A percentile compares a stretch with the other conserved stretches of the same genome.
Evolutionary conservation across 257 asterid genomes (phyloP).

Genomic region (Penstemon newberryi): DNA sequence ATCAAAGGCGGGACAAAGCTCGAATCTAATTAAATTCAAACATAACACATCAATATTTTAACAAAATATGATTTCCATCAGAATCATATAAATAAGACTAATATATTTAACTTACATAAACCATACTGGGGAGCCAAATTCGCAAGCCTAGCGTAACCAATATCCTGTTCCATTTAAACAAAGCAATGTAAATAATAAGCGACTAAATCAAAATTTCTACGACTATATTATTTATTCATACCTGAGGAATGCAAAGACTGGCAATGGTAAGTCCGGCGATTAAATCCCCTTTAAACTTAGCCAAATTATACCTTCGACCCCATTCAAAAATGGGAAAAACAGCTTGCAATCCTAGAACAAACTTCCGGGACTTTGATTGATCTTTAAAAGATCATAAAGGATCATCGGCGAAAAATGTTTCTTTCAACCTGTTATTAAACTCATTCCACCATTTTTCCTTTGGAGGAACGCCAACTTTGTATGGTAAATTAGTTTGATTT

Average conservation of each 20-base stretch:
- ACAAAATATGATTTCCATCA: neutral
- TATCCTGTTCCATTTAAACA: constrained; percentile 49
- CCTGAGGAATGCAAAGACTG: constrained; percentile 92
- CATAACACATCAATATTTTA: neutral
- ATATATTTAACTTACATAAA: constrained; percentile 52
- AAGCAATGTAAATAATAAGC: constrained; percentile 4
- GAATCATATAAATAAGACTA: neutral
- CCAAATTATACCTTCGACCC: constrained; percentile 54
- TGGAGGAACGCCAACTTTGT: constrained; percentile 85
- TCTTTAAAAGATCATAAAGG: constrained; percentile 86
- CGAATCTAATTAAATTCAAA: constrained; percentile 48
- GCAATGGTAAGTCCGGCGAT: constrained; percentile 87
- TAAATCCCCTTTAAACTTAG: constrained; percentile 64
- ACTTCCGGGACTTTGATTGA: constrained; percentile 62
- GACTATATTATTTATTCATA: constrained; percentile 2
- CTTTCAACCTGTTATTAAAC: constrained; percentile 58
- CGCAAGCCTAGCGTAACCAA: constrained; percentile 78
- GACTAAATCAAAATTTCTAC: neutral
- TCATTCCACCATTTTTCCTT: constrained; percentile 67
- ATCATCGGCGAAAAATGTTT: constrained; percentile 81
- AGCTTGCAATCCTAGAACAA: constrained; percentile 68
- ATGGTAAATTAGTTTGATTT: constrained; percentile 42
- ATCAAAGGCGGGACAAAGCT: constrained; percentile 88
- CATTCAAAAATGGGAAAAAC: constrained; percentile 79
- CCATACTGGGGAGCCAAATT: constrained; percentile 82